A percentile compares a stretch with the other conserved stretches of the same genome.
phyloP scores from a whole-genome alignment of 2,329 filamentous ascomycete species.

The Pseudopyrenochaeta lycopersici region DNA sequence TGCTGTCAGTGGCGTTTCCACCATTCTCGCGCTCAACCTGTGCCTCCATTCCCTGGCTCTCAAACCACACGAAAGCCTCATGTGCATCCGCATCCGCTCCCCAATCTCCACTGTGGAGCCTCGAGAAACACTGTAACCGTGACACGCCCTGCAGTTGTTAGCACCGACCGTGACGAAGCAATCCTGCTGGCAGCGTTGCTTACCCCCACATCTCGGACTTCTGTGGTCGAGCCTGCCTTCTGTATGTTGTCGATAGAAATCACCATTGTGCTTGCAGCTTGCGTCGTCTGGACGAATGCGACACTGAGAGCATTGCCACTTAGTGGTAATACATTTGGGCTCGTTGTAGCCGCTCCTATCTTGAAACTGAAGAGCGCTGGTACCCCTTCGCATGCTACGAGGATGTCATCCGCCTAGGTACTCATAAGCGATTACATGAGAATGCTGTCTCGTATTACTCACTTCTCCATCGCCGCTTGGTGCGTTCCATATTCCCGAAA shows the following conservation, averaged over 20 bases:
- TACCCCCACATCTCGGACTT: conserved; percentile 44
- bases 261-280: conserved; percentile 33
- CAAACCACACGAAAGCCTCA: conserved; percentile 27
- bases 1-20: conserved; percentile 20
- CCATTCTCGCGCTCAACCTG: conserved; percentile 15
- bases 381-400: conserved; percentile 55
- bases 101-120: conserved; percentile 32
- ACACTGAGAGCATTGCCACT: conserved; percentile 73
- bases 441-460: conserved; percentile 48
- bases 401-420: conserved; percentile 35
- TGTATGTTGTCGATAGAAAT: conserved; percentile 66
- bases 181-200: conserved; percentile 9
- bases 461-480: conserved; percentile 39
- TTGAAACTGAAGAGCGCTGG: conserved; percentile 72
- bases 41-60: conserved; percentile 8
- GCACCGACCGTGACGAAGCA: conserved; percentile 2
- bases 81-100: conserved; percentile 22
- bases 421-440: conserved; percentile 7
- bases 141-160: conserved; percentile 25
- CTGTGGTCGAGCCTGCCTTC: conserved; percentile 58
- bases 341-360: conserved; percentile 57
- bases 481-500: conserved; percentile 62
- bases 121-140: conserved; percentile 39
- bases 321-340: conserved; percentile 56
- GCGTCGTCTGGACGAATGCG: conserved; percentile 33